Evolutionary conservation across 1,139 yeast species (phyloP).

Genomic region (Nakaseomyces kungkrabaensis): DNA sequence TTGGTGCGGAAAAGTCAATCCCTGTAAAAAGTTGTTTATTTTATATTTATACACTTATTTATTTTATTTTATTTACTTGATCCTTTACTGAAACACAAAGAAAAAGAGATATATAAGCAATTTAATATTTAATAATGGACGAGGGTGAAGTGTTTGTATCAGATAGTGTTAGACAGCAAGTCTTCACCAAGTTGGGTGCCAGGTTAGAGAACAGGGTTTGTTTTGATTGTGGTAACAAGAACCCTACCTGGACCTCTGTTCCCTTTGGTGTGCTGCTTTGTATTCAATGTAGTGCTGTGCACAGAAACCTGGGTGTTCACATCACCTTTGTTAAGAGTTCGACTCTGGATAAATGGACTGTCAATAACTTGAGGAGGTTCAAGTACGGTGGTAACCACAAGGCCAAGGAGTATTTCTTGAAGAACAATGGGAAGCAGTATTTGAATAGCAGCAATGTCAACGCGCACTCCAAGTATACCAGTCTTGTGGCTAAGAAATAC

Average conservation of each 20-base stretch:
- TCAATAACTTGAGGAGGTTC: constrained; percentile 78
- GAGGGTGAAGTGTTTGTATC: constrained; percentile 28
- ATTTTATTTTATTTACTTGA: background rate
- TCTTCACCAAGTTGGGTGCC: constrained; percentile 25
- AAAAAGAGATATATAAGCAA: no score
- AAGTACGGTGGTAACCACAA: constrained; percentile 86
- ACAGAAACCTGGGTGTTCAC: constrained; percentile 92
- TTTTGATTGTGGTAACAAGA: constrained; percentile 87
- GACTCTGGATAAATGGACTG: constrained; percentile 87
- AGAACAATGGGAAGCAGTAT: constrained; percentile 74
- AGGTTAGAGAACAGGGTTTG: constrained; percentile 66
- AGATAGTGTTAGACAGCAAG: constrained; percentile 26
- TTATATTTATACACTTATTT: background rate
- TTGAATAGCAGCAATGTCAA: constrained; percentile 41
- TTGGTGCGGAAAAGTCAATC: background rate
- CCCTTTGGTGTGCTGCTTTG: constrained; percentile 91
- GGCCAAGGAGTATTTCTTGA: constrained; percentile 72
- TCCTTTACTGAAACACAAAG: background rate
- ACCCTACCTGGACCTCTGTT: constrained; percentile 98
- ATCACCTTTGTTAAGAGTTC: constrained; percentile 90
- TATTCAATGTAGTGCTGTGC: constrained; percentile 93
- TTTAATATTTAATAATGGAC: constrained; percentile 7
- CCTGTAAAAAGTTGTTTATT: no score
- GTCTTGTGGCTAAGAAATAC: constrained; percentile 68
- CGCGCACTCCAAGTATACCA: constrained; percentile 70